Conservation (phyloP, 1,139 yeast genomes). For the Lodderomyces jiufengensis region DNA sequence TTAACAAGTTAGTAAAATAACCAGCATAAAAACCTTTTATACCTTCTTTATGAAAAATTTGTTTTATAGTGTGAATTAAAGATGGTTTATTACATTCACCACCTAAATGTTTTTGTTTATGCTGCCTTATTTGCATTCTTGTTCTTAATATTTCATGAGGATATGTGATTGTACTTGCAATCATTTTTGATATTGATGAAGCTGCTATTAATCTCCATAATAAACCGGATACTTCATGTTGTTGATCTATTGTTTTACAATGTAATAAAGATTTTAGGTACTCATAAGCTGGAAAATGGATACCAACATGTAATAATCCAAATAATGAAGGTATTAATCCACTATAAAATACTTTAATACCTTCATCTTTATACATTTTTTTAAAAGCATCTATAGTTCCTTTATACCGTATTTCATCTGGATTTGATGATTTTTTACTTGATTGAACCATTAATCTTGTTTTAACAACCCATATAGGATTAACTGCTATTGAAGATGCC, state of each 20-base stretch:
- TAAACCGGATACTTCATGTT: constrained; percentile 27
- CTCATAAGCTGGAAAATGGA: constrained; percentile 96
- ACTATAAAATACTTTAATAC: constrained; percentile 77
- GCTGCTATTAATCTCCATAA: constrained; percentile 58
- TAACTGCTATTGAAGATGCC: constrained; percentile 79
- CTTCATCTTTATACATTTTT: constrained; percentile 78
- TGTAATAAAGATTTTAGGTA: constrained; percentile 55
- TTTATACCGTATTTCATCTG: constrained; percentile 36
- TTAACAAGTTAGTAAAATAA: constrained; percentile 72
- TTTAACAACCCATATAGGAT: constrained; percentile 97
- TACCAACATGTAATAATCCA: constrained; percentile 91
- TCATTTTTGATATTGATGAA: constrained; percentile 79
- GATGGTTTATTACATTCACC: constrained; percentile 12
- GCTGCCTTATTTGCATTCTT: constrained; percentile 65
- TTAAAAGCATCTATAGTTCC: constrained; percentile 83
- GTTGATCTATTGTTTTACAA: constrained; percentile 21
- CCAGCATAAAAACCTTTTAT: constrained; percentile 86
- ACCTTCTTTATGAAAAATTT: constrained; percentile 70
- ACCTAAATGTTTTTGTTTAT: constrained; percentile 2
- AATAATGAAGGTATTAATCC: constrained; percentile 88
- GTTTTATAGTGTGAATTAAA: constrained; percentile 26
- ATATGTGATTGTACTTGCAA: constrained; percentile 85
- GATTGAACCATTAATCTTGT: constrained; percentile 91
- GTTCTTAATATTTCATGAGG: constrained; percentile 97
- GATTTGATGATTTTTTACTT: constrained; percentile 3